phyloP scores from a whole-genome alignment of 176 grass and related monocot genomes.

The Typha latifolia region DNA sequence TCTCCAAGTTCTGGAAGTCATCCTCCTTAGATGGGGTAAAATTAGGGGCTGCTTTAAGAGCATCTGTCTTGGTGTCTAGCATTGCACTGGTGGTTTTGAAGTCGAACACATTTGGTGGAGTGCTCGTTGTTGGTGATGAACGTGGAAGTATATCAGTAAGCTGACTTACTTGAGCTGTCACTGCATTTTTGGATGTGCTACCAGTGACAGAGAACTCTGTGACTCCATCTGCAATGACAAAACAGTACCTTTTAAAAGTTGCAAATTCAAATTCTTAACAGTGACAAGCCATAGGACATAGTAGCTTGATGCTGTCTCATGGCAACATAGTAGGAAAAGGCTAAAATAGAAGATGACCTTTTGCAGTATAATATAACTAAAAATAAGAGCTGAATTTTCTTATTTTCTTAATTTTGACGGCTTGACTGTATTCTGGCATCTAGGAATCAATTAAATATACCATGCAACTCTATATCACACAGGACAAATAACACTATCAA shows the following conservation, averaged over 20 bases:
- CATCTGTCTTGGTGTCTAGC: conserved; percentile 39
- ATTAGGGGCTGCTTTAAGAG: conserved; percentile 55
- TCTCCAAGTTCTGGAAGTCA: conserved; percentile 73
- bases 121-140: conserved; percentile 30
- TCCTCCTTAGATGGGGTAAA: conserved; percentile 64
- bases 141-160: conserved; percentile 50
- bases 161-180: conserved; percentile 53
- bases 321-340: no score
- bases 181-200: conserved; percentile 67
- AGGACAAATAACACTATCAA: no score
- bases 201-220: conserved; percentile 98
- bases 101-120: conserved; percentile 43
- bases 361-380: no score
- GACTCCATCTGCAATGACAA: conserved; percentile 69
- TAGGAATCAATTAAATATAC: no score
- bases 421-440: no score
- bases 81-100: conserved; percentile 61
- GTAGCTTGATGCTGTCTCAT: no score
- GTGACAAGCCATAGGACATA: no score
- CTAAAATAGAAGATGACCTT: no score
- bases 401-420: no score
- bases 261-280: no score
- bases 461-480: no score
- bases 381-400: no score
- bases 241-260: background rate